Conservation (phyloP, 78 protist species). For the Polysphondylium violaceum region DNA sequence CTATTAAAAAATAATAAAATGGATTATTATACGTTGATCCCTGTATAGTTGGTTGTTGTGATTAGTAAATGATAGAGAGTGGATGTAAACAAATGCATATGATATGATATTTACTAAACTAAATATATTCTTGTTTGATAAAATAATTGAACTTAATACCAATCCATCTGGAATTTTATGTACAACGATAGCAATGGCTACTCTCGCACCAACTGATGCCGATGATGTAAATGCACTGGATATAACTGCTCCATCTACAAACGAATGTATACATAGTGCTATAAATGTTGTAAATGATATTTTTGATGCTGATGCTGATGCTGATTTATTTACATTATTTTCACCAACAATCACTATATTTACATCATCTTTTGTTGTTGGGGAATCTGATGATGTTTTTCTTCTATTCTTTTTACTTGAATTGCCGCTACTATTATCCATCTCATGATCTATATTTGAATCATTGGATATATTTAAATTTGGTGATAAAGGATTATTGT, state of each 20-base stretch:
- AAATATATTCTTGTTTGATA: slow-evolving; percentile 42
- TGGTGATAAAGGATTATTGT: not conserved
- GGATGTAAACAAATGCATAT: not conserved
- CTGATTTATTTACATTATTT: not conserved
- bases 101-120: not conserved
- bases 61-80: not conserved
- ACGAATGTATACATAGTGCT: slow-evolving; percentile 67
- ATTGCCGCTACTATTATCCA: not conserved
- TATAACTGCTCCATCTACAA: slow-evolving; percentile 73
- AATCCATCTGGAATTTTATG: slow-evolving; percentile 78
- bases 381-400: not conserved
- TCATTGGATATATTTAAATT: not conserved
- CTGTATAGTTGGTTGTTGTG: not conserved
- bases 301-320: slow-evolving; percentile 34
- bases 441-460: not conserved
- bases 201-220: slow-evolving; percentile 59
- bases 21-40: slow-evolving; percentile 32
- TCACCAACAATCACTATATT: not conserved
- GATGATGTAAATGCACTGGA: slow-evolving; percentile 68
- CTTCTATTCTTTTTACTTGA: not conserved
- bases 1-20: slow-evolving; percentile 46
- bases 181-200: slow-evolving; percentile 63
- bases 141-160: slow-evolving; percentile 45
- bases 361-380: not conserved
- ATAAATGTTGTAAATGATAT: slow-evolving; percentile 62